Conservation (phyloP, 805 yeast species). For the Kuraishia ogatae region DNA sequence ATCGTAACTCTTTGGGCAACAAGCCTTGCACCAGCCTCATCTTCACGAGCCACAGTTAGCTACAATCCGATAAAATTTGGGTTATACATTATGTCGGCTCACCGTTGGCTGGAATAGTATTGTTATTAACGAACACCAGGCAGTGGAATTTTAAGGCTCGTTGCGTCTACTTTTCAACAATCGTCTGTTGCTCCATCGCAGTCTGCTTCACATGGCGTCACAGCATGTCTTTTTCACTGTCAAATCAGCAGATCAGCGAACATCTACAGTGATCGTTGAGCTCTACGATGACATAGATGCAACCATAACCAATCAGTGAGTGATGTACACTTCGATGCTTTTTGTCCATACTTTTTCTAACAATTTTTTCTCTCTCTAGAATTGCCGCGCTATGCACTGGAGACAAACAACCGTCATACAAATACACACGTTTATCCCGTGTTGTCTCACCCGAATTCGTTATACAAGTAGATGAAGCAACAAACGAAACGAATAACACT, state of each 20-base stretch:
- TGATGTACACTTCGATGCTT: background rate
- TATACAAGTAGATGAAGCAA: slow-evolving; percentile 11
- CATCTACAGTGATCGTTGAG: background rate
- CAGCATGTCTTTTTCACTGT: background rate
- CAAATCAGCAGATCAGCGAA: background rate
- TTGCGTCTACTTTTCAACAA: too few relatives aligned
- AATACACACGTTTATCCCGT: slow-evolving; percentile 13
- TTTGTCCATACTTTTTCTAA: background rate
- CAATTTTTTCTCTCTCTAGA: background rate
- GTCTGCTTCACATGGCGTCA: background rate
- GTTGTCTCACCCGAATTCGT: slow-evolving; percentile 20
- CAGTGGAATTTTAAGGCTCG: too few relatives aligned
- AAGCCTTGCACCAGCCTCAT: too few relatives aligned
- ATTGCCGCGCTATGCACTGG: slow-evolving; percentile 12
- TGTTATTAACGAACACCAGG: too few relatives aligned
- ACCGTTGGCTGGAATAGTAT: too few relatives aligned
- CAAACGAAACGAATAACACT: too few relatives aligned
- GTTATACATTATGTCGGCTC: too few relatives aligned
- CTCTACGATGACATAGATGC: background rate
- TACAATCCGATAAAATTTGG: too few relatives aligned
- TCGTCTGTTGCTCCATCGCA: too few relatives aligned
- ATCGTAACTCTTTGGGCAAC: too few relatives aligned
- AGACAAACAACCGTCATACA: slow-evolving; percentile 7
- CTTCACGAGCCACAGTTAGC: too few relatives aligned
- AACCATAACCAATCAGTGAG: background rate